Percentiles rank a stretch among this genome's conserved stretches.
These are phyloP conservation scores for Tetrahymena borealis DNA, from an alignment of 73 alveolate genomes.

Conservation along the genomic window DNA sequence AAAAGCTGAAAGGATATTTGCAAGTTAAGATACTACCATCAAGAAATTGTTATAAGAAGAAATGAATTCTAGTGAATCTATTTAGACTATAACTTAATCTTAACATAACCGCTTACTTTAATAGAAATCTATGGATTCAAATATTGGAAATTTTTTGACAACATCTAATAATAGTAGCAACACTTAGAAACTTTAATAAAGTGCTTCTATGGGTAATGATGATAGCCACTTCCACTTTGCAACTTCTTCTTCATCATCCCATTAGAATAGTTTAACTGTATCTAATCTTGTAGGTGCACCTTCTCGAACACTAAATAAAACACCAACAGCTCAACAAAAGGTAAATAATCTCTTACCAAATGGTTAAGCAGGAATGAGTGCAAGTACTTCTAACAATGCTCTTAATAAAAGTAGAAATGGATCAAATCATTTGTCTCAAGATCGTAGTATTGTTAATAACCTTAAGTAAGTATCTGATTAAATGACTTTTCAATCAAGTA, in stretches of 20 bases:
- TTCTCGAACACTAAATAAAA: not conserved
- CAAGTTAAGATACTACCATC: not conserved
- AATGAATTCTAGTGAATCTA: not conserved
- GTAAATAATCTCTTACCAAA: not conserved
- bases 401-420: not conserved
- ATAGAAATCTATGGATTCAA: not conserved
- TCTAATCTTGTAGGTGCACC: not conserved
- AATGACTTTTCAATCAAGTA: not conserved
- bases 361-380: not conserved
- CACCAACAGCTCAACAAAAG: not conserved
- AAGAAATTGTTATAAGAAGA: not conserved
- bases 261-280: not conserved
- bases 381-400: not conserved
- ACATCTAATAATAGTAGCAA: not conserved
- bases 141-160: not conserved
- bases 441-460: not conserved
- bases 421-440: not conserved
- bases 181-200: not conserved
- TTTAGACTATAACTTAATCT: not conserved
- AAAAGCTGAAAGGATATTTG: not conserved
- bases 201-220: constrained; percentile 1
- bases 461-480: not conserved
- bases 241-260: not conserved
- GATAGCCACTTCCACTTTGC: not conserved
- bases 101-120: not conserved